phyloP scores from a whole-genome alignment of 2,329 filamentous ascomycete genomes.

The Cladophialophora yegresii region DNA sequence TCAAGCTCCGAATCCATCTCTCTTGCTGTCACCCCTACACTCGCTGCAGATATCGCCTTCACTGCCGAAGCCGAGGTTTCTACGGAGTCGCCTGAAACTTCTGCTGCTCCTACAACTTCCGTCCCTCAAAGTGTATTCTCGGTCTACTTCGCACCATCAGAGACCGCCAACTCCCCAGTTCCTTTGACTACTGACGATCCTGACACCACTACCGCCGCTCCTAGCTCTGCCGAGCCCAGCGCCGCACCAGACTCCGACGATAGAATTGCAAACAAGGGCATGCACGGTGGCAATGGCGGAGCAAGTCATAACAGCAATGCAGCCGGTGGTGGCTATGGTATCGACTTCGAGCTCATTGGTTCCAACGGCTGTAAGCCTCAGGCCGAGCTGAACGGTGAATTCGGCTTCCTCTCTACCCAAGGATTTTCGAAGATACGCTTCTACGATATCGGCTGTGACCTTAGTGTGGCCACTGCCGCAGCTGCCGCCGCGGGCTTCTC shows the following conservation, averaged over 20 bases:
- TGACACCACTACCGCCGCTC: conserved; percentile 32
- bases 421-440: conserved; percentile 68
- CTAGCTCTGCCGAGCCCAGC: conserved; percentile 29
- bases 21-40: not conserved
- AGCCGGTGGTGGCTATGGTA: conserved; percentile 47
- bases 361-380: conserved; percentile 66
- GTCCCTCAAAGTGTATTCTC: conserved; percentile 1
- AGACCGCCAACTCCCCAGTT: conserved; percentile 29
- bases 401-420: conserved; percentile 56
- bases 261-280: conserved; percentile 1
- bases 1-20: conserved; percentile 2
- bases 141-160: conserved; percentile 19
- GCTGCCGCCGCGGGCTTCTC: conserved; percentile 66
- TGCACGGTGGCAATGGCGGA: conserved; percentile 1
- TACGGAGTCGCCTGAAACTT: conserved; percentile 9
- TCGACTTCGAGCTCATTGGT: conserved; percentile 62
- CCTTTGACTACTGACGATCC: conserved; percentile 3
- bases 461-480: conserved; percentile 62
- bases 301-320: conserved; percentile 2
- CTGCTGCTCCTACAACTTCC: conserved; percentile 18
- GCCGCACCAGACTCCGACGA: not conserved
- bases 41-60: conserved; percentile 1
- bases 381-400: conserved; percentile 64
- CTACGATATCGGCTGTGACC: conserved; percentile 78
- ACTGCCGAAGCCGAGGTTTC: conserved; percentile 25